phyloP scores from a whole-genome alignment of 2,329 filamentous ascomycete genomes.

The Apiospora pterosperma region DNA sequence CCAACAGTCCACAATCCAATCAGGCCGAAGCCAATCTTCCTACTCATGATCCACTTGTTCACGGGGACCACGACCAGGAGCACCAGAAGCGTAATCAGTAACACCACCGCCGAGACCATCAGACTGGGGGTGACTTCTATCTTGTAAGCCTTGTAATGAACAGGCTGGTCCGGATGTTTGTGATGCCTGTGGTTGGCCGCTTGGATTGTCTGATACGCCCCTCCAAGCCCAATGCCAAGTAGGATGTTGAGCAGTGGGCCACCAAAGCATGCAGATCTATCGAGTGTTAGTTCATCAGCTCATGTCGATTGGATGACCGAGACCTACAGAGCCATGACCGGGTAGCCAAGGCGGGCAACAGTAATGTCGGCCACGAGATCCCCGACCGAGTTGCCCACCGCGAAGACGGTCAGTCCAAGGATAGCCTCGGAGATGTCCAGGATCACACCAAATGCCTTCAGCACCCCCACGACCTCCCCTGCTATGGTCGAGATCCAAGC shows the following conservation, averaged over 20 bases:
- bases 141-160: conserved; percentile 72
- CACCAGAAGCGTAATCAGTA: conserved; percentile 75
- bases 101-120: conserved; percentile 78
- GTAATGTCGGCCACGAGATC: conserved; percentile 95
- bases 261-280: conserved; percentile 86
- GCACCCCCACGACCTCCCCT: conserved; percentile 88
- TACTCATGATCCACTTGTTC: conserved; percentile 83
- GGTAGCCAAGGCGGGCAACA: conserved; percentile 87
- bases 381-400: conserved; percentile 90
- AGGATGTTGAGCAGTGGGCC: conserved; percentile 97
- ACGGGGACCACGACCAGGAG: conserved; percentile 77
- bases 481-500: conserved; percentile 97
- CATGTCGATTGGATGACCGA: not conserved
- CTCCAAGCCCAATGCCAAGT: conserved; percentile 87
- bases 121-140: conserved; percentile 83
- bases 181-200: conserved; percentile 62
- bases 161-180: conserved; percentile 62
- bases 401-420: conserved; percentile 91
- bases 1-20: conserved; percentile 78
- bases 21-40: conserved; percentile 75
- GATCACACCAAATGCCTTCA: conserved; percentile 91
- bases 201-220: conserved; percentile 79
- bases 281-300: conserved; percentile 17
- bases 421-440: conserved; percentile 92
- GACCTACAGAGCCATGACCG: conserved; percentile 82